Base-by-base conservation (phyloP, 2,329 filamentous ascomycete genomes). In the Gaeumannomyces sp. region DNA sequence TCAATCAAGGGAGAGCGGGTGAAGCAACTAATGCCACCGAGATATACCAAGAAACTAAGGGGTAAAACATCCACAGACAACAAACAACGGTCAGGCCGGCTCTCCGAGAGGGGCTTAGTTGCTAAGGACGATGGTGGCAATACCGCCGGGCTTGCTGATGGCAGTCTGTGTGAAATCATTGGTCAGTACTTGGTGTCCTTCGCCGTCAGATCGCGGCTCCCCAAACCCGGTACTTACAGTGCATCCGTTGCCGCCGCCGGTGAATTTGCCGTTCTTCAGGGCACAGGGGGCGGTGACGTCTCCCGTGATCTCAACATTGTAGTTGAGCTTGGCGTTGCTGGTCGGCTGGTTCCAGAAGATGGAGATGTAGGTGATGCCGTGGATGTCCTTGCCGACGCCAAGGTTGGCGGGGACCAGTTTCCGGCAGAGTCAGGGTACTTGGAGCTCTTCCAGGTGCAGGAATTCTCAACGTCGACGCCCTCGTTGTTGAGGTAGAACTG, bases 401-500 rank as follows among this genome's bases (percentile, higher is more conserved):
- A 97, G 80, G 79, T 93, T 94, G 71, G 92, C 79, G 35, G 95
- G 61, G 95, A 89, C 84, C 85, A 97, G 85, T 99, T 97, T 69
- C 95, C 88, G 66, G 86, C 80, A 27, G 82, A 82, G 63, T 85
- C 81, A 56, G 79, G 76, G 70, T 79, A 77, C 25, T 69, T 70
- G 28, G 71, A n/a, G 73, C 80, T 82, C 69, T 75, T 75, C 95
- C 95, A 98, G 66, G 84, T 78, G 79, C 95, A 99, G 62, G 86
- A 91, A 16, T 93, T 78, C 69, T 86, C 75, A 66, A 87, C 79
- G 25, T 78, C 71, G 64, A 90, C 81, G 67, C 92, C 93, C 71
- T 86, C 83, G 72, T 90, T 90, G 85, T 98, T 98, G 78, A 98
- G 85, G 76, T 99, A 99, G 85, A 97, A 98, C 80, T 98, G 95